Conservation (phyloP, 2,329 filamentous ascomycete species). For the Niveomyces coronatus region DNA sequence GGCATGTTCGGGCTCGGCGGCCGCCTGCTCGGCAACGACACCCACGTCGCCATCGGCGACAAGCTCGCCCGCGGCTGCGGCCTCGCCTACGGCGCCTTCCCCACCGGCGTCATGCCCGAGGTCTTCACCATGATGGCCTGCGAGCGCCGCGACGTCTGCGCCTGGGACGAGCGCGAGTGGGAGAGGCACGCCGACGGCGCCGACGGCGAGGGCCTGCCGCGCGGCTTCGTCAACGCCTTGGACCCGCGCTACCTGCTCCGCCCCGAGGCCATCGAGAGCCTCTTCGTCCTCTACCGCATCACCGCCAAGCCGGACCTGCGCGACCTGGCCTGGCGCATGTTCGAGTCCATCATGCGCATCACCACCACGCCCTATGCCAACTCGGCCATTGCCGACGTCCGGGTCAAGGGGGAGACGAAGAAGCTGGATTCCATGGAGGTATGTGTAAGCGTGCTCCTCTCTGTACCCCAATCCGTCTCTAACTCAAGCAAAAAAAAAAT, state of each 20-base stretch:
- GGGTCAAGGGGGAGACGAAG: constrained; percentile 41
- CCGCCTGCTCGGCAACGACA: constrained; percentile 37
- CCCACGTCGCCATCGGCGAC: constrained; percentile 45
- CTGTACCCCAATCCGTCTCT: background rate
- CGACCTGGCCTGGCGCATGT: constrained; percentile 67
- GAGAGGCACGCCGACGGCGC: constrained; percentile 12
- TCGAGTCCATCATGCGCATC: constrained; percentile 48
- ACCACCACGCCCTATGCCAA: constrained; percentile 54
- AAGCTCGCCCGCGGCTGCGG: constrained; percentile 53
- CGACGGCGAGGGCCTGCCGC: constrained; percentile 32
- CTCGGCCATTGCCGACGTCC: constrained; percentile 56
- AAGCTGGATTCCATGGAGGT: constrained; percentile 53
- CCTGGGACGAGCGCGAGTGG: constrained; percentile 23
- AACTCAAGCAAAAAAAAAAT: background rate
- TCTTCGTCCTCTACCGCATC: constrained; percentile 68
- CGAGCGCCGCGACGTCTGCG: constrained; percentile 19
- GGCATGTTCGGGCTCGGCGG: constrained; percentile 55
- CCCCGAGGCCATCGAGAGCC: constrained; percentile 71
- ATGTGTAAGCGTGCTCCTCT: constrained; percentile 6
- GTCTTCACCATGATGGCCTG: constrained; percentile 26
- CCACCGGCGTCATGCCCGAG: constrained; percentile 54
- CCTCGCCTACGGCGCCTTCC: constrained; percentile 48
- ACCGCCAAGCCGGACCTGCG: constrained; percentile 57
- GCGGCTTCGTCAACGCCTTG: constrained; percentile 44
- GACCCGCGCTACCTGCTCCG: constrained; percentile 55